phyloP scores from a whole-genome alignment of 192 early-diverging fungal species.

The Backusella tuberculispora region DNA sequence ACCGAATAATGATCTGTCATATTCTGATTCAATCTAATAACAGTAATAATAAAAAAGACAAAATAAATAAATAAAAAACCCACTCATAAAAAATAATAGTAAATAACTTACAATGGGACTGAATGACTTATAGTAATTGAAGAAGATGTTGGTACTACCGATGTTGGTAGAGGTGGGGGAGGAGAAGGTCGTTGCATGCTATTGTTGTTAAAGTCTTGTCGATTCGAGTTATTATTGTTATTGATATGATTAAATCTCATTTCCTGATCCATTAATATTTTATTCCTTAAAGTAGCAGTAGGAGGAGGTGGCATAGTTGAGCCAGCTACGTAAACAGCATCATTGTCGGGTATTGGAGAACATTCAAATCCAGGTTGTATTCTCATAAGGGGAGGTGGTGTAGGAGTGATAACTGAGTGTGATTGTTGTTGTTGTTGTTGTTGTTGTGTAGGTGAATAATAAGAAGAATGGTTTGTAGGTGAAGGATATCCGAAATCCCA shows the following conservation, averaged over 20 bases:
- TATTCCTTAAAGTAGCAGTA: slow-evolving; percentile 23
- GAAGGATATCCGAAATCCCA: slow-evolving; percentile 17
- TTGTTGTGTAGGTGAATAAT: neutral
- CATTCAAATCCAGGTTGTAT: neutral
- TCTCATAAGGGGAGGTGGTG: neutral
- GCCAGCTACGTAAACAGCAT: slow-evolving; percentile 23
- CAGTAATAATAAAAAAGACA: neutral
- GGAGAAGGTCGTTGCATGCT: neutral
- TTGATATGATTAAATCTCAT: neutral
- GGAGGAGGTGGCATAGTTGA: slow-evolving; percentile 26
- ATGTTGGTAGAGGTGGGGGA: neutral
- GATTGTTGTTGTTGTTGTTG: neutral
- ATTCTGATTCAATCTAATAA: neutral
- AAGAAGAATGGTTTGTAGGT: neutral
- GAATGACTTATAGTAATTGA: slow-evolving; percentile 7
- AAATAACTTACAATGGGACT: neutral
- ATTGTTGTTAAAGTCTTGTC: neutral
- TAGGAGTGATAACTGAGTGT: slow-evolving; percentile 22
- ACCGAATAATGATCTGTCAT: slow-evolving; percentile 12
- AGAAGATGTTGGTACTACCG: neutral
- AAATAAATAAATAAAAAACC: neutral
- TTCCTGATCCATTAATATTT: slow-evolving; percentile 17
- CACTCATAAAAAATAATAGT: neutral
- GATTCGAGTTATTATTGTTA: neutral
- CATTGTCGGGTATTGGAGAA: slow-evolving; percentile 17